A percentile compares a stretch with the other conserved stretches of the same genome.
Conservation (phyloP, 2,329 filamentous ascomycete species). For the Didymella segeticola region DNA sequence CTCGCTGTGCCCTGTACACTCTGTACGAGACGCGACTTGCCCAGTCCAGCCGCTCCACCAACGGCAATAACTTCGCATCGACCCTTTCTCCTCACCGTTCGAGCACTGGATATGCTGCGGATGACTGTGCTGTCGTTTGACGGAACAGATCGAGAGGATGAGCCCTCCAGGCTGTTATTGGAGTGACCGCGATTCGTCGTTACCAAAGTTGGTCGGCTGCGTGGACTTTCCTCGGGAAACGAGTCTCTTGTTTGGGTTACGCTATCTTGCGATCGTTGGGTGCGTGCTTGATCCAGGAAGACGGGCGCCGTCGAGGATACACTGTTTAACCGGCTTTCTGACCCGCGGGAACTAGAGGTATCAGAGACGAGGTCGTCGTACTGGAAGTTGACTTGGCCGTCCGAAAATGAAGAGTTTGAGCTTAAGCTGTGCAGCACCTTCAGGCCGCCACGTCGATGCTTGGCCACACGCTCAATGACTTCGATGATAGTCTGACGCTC, state of each 20-base stretch:
- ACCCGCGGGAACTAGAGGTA: slow-evolving; percentile 62
- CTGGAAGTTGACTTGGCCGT: slow-evolving; percentile 57
- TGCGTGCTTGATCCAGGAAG: slow-evolving; percentile 35
- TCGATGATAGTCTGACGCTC: slow-evolving; percentile 73
- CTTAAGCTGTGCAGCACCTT: slow-evolving; percentile 59
- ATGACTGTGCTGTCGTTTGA: slow-evolving; percentile 36
- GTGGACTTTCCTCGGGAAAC: slow-evolving; percentile 29
- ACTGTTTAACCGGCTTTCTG: slow-evolving; percentile 52
- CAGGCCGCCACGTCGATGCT: slow-evolving; percentile 59
- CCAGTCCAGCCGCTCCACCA: slow-evolving; percentile 63
- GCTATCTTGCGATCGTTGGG: slow-evolving; percentile 42
- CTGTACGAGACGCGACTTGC: slow-evolving; percentile 67
- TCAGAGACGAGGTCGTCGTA: slow-evolving; percentile 59
- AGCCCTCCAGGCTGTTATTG: slow-evolving; percentile 42
- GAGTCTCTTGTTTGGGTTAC: slow-evolving; percentile 34
- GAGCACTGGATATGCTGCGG: slow-evolving; percentile 40
- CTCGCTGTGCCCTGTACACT: slow-evolving; percentile 64
- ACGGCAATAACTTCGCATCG: slow-evolving; percentile 68
- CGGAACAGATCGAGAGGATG: slow-evolving; percentile 32
- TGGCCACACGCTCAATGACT: slow-evolving; percentile 77
- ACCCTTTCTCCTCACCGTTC: slow-evolving; percentile 56
- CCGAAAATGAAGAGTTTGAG: slow-evolving; percentile 61
- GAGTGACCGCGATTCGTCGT: slow-evolving; percentile 30
- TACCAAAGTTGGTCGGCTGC: slow-evolving; percentile 30
- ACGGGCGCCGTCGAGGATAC: slow-evolving; percentile 34